Evolutionary conservation across 202 grass and related monocot genomes (phyloP).

Genomic region (Setaria italica): DNA sequence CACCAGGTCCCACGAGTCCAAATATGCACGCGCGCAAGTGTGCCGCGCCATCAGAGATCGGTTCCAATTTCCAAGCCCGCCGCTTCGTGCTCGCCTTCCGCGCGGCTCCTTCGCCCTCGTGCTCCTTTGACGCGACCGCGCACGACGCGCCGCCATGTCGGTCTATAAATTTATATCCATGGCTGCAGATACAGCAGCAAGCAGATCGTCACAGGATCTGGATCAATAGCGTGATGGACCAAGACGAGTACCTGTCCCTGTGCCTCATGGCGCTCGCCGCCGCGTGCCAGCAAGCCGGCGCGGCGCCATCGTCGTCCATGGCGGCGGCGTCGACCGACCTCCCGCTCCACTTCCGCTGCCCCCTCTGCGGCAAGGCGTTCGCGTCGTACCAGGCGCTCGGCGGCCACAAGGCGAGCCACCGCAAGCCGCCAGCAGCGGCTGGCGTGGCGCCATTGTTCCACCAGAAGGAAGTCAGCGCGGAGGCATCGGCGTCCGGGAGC

Average conservation of each 20-base stretch:
- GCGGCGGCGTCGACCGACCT: not conserved
- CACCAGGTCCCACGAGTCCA: not conserved
- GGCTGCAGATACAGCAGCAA: not conserved
- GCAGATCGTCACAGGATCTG: not conserved
- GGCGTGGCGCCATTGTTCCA: not conserved
- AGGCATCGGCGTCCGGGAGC: not conserved
- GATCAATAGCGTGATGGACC: not conserved
- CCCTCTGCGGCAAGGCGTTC: conserved; percentile 68
- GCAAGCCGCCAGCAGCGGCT: conserved; percentile 47
- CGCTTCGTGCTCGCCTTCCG: conserved; percentile 22
- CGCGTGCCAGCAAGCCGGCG: not conserved
- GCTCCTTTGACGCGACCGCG: conserved; percentile 22
- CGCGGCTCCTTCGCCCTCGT: not conserved
- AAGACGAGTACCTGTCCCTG: conserved; percentile 60
- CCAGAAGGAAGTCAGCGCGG: not conserved
- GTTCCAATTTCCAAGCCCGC: not conserved
- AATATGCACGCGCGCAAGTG: not conserved
- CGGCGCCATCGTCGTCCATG: not conserved
- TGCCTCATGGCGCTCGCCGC: conserved; percentile 54
- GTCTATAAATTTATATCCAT: not conserved
- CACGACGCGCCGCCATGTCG: not conserved
- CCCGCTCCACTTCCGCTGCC: conserved; percentile 53
- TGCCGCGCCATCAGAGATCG: not conserved
- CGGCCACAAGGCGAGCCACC: conserved; percentile 84
- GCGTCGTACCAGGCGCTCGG: conserved; percentile 72